Evolutionary conservation across 179 eudicot genomes (phyloP), one percentile per base, ranked within the genome.

Genomic region (Corrigiola litoralis): DNA sequence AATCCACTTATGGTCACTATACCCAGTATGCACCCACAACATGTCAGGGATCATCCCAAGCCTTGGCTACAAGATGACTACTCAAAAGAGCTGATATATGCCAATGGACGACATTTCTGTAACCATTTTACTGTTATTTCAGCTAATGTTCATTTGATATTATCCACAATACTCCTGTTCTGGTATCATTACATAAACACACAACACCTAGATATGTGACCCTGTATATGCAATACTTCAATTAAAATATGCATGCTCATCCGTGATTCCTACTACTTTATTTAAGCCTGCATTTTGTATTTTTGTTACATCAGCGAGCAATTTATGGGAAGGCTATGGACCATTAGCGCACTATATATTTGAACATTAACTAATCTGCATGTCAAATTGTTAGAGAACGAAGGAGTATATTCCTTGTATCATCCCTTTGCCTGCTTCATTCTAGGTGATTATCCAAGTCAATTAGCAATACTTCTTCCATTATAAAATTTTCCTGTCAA

Each of bases 231-330:
- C 47, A 45, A 3, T 1, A 20, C 47, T 27, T n/a, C 13, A 16
- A 24, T 37, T 5, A 36, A 34, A 1, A 32, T 40, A n/a, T 27
- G 12, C 12, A 53, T 10, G 41, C 31, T 40, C 25, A 54, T 41
- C 31, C 60, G 25, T n/a, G 28, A 54, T 53, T 66, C 70, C 70
- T 66, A 31, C 70, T 66, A 53, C 61, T 24, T 53, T 52, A 66
- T 52, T 45, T 23, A 40, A 66, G 41, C 28, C 52, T 25, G 16
- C 2, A 20, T 31, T 31, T 12, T 27, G 16, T 29, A 47, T 16
- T 27, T 37, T 59, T 2, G 45, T 59, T 58, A 59, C 59, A 46
- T 69, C 42, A 68, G 14, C 37, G 38, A 46, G 56, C 29, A 54
- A 58, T 44, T 51, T 28, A n/a, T 37, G 66, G 66, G 29, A 33